These are phyloP conservation scores for Nidularia sp. DNA, from an alignment of 768 basidiomycete genomes.

Conservation along the genomic window DNA sequence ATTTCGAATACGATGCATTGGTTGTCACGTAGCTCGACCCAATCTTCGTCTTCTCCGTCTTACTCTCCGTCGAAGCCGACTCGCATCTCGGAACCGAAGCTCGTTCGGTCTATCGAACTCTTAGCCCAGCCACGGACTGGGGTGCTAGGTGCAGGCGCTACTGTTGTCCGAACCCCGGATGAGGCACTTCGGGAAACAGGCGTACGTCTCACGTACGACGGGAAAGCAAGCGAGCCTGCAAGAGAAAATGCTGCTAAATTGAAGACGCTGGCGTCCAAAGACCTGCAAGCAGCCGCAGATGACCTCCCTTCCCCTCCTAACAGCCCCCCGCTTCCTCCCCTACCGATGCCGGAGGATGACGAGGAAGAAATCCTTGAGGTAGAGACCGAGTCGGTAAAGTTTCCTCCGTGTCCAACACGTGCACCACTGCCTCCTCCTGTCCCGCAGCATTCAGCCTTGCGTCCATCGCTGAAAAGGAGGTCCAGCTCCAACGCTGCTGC, in stretches of 20 bases:
- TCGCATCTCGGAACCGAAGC: slow-evolving; percentile 39
- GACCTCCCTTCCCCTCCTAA: slow-evolving; percentile 25
- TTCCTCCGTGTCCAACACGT: slow-evolving; percentile 30
- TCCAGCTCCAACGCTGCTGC: slow-evolving; percentile 28
- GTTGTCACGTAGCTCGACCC: slow-evolving; percentile 38
- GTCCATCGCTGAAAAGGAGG: slow-evolving; percentile 34
- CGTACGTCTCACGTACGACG: slow-evolving; percentile 34
- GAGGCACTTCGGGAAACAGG: slow-evolving; percentile 62
- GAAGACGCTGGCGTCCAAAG: background rate
- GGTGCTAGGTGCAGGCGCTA: slow-evolving; percentile 67
- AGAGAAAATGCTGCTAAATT: slow-evolving; percentile 1
- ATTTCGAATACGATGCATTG: slow-evolving; percentile 47
- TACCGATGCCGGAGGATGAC: slow-evolving; percentile 34
- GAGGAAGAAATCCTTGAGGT: slow-evolving; percentile 20
- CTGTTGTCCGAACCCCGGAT: slow-evolving; percentile 73
- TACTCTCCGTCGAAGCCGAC: slow-evolving; percentile 31
- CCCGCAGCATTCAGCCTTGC: slow-evolving; percentile 16
- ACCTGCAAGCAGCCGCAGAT: background rate
- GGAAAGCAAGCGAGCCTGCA: slow-evolving; percentile 8
- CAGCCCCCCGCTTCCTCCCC: slow-evolving; percentile 56
- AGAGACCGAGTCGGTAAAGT: slow-evolving; percentile 24
- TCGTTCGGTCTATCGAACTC: slow-evolving; percentile 34
- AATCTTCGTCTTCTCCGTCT: slow-evolving; percentile 18
- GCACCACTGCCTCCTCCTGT: slow-evolving; percentile 18
- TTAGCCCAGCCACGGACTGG: slow-evolving; percentile 38